Conservation (phyloP, 441 rosid species). For the Sinapis alba region DNA sequence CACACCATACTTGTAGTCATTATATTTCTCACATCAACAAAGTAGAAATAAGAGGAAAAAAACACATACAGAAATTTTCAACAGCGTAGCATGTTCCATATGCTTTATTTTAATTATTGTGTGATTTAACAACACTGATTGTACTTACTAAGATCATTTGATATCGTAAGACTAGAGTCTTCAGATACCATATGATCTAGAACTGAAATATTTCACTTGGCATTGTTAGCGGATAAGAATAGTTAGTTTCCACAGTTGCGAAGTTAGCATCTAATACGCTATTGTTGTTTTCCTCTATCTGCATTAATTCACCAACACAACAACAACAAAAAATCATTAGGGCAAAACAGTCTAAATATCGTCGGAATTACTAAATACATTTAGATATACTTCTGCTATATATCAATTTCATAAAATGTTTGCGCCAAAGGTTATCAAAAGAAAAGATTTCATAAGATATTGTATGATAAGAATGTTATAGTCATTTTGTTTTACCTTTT, state of each 20-base stretch:
- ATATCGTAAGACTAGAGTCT: constrained; percentile 21
- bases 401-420: neutral
- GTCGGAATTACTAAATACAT: neutral
- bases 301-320: constrained; percentile 31
- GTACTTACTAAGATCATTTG: constrained; percentile 30
- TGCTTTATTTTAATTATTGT: constrained; percentile 33
- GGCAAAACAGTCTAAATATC: neutral
- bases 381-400: neutral
- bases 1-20: constrained; percentile 33
- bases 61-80: constrained; percentile 7
- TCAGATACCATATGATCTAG: constrained; percentile 39
- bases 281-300: constrained; percentile 64
- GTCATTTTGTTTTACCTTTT: constrained; percentile 54
- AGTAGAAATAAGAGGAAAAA: constrained; percentile 6
- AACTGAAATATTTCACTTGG: constrained; percentile 59
- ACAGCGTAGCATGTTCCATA: constrained; percentile 26
- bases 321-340: neutral
- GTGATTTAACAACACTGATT: constrained; percentile 36
- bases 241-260: constrained; percentile 46
- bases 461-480: neutral
- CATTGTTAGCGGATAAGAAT: constrained; percentile 61
- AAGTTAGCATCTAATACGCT: constrained; percentile 47
- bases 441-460: neutral
- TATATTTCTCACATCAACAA: constrained; percentile 25
- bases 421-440: neutral